Evolutionary conservation across 2,329 filamentous ascomycete genomes (phyloP), one percentile per base, ranked within the genome.

Genomic region (Pseudohalonectria lignicola): DNA sequence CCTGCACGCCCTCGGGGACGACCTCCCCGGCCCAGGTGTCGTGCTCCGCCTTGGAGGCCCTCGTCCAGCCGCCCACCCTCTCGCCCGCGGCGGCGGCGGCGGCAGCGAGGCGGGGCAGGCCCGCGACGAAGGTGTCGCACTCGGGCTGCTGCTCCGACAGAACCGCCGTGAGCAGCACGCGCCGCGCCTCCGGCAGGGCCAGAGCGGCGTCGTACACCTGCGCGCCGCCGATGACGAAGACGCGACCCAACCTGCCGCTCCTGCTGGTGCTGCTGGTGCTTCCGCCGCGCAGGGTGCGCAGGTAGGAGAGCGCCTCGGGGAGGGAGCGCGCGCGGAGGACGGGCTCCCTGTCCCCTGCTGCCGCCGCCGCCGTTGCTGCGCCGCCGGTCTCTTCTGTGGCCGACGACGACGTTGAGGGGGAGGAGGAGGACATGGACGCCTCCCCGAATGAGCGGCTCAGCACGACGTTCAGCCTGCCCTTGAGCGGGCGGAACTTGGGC

Each of bases 221-320:
- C 40, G 78, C 83, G 4, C 92, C 92, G 18, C 92, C 92, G 50
- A 98, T 95, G 31, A 96, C 74, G 58, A 88, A 96, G 4, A 86
- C 69, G 48, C 74, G 72, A 8, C 69, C 72, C 25, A 79, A 23
- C 16, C 13, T 11, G 12, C 8, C 8, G 1, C 16, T 9, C 18
- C 10, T 15, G 9, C 6, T 6, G 9, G 8, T 7, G 19, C 20
- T 6, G 16, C 20, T 2, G 12, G 15, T 11, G 20, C 18, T 16
- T 10, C 46, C 36, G 20, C 36, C 37, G 37, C 56, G 53, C 34
- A 69, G 53, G 20, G 48, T 51, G 28, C 50, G 46, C n/a, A 71
- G 60, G 39, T 65, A 66, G 34, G 52, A 50, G 31, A 85, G 47
- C 3, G 79, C 79, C 36, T 65, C 61, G 39, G 76, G 70, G 4